A percentile compares a stretch with the other conserved stretches of the same genome.
Evolutionary conservation across 345 rosid species (phyloP).

Genomic region (Atalantia buxifolia): DNA sequence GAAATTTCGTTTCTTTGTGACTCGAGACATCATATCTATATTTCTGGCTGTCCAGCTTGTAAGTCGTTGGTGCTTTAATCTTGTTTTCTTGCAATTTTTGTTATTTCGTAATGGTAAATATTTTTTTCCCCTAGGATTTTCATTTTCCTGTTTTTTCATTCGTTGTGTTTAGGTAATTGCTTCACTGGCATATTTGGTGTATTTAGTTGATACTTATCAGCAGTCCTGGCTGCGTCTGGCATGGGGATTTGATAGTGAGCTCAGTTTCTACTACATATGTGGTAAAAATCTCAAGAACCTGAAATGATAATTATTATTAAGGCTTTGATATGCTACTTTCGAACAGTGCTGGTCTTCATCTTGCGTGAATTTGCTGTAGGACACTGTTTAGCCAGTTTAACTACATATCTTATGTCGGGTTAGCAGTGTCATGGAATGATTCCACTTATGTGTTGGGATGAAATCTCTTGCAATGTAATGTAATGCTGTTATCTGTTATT

Average conservation of each 20-base stretch:
- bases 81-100: background rate
- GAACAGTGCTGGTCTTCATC: background rate
- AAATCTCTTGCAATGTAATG: background rate
- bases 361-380: background rate
- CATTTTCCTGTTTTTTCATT: conserved; percentile 9
- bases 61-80: conserved; percentile 24
- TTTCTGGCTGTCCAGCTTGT: conserved; percentile 94
- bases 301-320: background rate
- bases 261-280: conserved; percentile 93
- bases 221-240: conserved; percentile 81
- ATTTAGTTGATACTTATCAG: conserved; percentile 67
- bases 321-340: background rate
- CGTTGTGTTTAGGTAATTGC: conserved; percentile 67
- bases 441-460: background rate
- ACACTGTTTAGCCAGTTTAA: background rate
- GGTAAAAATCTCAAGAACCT: conserved; percentile 54
- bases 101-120: background rate
- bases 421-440: background rate
- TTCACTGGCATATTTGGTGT: conserved; percentile 83
- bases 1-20: conserved; percentile 97
- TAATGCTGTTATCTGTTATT: background rate
- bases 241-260: conserved; percentile 89
- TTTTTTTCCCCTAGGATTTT: background rate
- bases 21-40: conserved; percentile 87
- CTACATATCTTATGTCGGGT: background rate